A percentile compares a stretch with the other conserved stretches of the same genome.
Evolutionary conservation across 441 rosid genomes (phyloP).

Genomic region (Corymbia calophylla): DNA sequence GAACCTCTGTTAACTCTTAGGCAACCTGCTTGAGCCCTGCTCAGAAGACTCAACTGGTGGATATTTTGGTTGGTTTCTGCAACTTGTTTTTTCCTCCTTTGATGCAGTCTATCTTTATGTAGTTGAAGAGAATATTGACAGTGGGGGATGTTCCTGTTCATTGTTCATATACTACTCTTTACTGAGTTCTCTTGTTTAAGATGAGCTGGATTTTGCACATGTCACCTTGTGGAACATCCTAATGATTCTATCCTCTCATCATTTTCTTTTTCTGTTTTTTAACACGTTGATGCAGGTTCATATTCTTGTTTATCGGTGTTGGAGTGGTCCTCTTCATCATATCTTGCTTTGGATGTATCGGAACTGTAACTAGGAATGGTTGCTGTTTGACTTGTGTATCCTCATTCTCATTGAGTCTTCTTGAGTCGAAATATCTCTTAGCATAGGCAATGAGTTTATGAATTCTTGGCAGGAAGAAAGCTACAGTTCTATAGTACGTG

Average conservation of each 20-base stretch:
- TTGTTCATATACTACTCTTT: not conserved
- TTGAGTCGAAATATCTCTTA: not conserved
- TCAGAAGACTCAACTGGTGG: not conserved
- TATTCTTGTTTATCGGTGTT: conserved; percentile 78
- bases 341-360: conserved; percentile 89
- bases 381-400: conserved; percentile 84
- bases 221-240: not conserved
- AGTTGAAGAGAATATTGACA: not conserved
- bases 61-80: not conserved
- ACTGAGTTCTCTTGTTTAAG: not conserved
- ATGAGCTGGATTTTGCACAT: not conserved
- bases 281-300: conserved; percentile 58
- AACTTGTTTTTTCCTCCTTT: not conserved
- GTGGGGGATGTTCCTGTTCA: not conserved
- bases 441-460: not conserved
- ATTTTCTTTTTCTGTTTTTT: not conserved
- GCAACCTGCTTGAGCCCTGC: not conserved
- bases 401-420: not conserved
- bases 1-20: not conserved
- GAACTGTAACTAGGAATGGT: conserved; percentile 64
- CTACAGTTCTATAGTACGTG: not conserved
- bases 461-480: not conserved
- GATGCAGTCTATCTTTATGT: not conserved
- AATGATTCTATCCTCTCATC: not conserved
- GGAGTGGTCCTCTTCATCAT: conserved; percentile 79